A percentile compares a stretch with the other conserved stretches of the same genome.
phyloP scores from a whole-genome alignment of 129 eudicot genomes.

The Chrysanthemum makinoi region DNA sequence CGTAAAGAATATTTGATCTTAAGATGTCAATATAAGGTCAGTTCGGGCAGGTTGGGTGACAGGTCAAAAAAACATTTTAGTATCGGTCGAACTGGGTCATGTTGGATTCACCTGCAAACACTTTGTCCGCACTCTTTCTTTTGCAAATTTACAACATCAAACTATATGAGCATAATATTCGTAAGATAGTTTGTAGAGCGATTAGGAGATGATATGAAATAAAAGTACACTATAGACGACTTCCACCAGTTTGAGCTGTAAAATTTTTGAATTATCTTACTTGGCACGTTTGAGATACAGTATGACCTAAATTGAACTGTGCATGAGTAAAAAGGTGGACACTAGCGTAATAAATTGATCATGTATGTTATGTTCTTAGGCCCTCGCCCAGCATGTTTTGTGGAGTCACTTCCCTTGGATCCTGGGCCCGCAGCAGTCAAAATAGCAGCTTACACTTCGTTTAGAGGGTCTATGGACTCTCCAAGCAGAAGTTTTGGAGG shows the following conservation, averaged over 20 bases:
- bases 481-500: slow-evolving; percentile 60
- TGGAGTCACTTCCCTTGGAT: slow-evolving; percentile 59
- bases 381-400: slow-evolving; percentile 95
- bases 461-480: slow-evolving; percentile 67
- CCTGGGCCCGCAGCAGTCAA: slow-evolving; percentile 57
- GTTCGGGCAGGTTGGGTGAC: background rate
- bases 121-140: background rate
- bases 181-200: background rate
- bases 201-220: background rate
- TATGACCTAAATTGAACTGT: background rate
- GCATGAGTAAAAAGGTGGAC: slow-evolving; percentile 1
- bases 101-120: slow-evolving; percentile 2
- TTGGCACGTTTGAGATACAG: background rate
- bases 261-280: background rate
- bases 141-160: background rate
- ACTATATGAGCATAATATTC: background rate
- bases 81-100: background rate
- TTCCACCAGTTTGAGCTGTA: slow-evolving; percentile 2
- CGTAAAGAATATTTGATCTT: background rate
- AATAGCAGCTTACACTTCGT: slow-evolving; percentile 62
- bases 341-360: background rate
- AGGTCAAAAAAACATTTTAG: background rate
- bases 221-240: background rate
- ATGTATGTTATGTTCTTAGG: slow-evolving; percentile 42
- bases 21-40: background rate